Evolutionary conservation across 2,329 filamentous ascomycete species (phyloP).

Genomic region (Metarhizium guizhouense): DNA sequence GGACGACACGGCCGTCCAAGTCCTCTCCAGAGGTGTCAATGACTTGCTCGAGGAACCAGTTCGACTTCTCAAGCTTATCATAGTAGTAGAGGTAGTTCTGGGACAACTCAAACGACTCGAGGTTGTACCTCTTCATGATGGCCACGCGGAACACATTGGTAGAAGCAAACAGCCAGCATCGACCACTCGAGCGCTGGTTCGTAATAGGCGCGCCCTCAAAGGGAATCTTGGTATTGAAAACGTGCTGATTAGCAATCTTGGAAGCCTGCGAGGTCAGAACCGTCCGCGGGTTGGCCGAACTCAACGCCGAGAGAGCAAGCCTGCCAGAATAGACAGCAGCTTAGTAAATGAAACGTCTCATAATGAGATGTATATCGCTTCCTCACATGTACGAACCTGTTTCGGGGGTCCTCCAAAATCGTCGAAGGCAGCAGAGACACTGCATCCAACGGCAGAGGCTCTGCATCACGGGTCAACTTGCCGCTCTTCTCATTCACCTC

Average conservation of each 20-base stretch:
- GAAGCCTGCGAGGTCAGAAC: slow-evolving; percentile 57
- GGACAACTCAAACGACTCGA: slow-evolving; percentile 74
- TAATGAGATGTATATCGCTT: background rate
- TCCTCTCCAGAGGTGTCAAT: slow-evolving; percentile 64
- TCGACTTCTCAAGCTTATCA: slow-evolving; percentile 89
- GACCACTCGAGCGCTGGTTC: slow-evolving; percentile 71
- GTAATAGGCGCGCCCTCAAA: slow-evolving; percentile 77
- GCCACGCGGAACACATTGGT: slow-evolving; percentile 91
- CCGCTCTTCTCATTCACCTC: slow-evolving; percentile 14
- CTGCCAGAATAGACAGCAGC: slow-evolving; percentile 28
- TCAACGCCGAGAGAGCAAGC: slow-evolving; percentile 67
- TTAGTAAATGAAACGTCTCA: background rate
- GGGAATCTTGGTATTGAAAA: slow-evolving; percentile 77
- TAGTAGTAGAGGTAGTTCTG: slow-evolving; percentile 87
- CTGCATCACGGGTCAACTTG: slow-evolving; percentile 18
- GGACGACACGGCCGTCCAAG: slow-evolving; percentile 64
- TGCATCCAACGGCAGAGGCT: slow-evolving; percentile 41
- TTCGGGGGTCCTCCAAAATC: slow-evolving; percentile 56
- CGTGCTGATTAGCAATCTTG: slow-evolving; percentile 61
- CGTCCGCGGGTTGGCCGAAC: slow-evolving; percentile 54
- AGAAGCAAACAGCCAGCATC: slow-evolving; percentile 87
- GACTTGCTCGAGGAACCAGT: slow-evolving; percentile 80
- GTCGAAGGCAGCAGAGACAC: slow-evolving; percentile 51
- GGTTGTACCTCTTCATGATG: slow-evolving; percentile 72
- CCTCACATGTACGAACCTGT: slow-evolving; percentile 37